Evolutionary conservation across 2,329 filamentous ascomycete species (phyloP).

Genomic region (Verticillium nubilum): DNA sequence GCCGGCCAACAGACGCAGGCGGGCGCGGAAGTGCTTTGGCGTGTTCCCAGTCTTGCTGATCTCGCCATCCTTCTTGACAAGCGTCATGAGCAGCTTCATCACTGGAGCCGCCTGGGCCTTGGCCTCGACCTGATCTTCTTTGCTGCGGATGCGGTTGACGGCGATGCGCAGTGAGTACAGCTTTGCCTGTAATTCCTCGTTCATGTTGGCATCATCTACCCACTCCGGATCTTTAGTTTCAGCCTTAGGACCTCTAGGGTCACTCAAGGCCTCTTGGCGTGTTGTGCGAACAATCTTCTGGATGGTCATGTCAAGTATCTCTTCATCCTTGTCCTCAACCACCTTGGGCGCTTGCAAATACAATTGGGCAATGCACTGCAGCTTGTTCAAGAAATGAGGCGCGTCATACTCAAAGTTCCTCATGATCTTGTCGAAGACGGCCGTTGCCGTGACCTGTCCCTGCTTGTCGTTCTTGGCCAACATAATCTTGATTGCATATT

Average conservation of each 20-base stretch:
- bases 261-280: constrained; percentile 53
- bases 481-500: constrained; percentile 89
- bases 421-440: constrained; percentile 71
- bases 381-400: constrained; percentile 68
- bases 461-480: constrained; percentile 72
- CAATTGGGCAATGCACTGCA: constrained; percentile 68
- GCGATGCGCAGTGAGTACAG: constrained; percentile 77
- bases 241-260: constrained; percentile 5
- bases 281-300: constrained; percentile 69
- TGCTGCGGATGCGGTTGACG: constrained; percentile 74
- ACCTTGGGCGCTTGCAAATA: constrained; percentile 69
- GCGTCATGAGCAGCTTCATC: constrained; percentile 71
- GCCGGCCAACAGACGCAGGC: constrained; percentile 76
- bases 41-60: constrained; percentile 71
- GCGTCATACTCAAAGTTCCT: constrained; percentile 69
- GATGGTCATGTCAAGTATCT: constrained; percentile 73
- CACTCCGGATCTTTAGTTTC: constrained; percentile 63
- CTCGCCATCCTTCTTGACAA: constrained; percentile 74
- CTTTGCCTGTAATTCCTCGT: constrained; percentile 81
- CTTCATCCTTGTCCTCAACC: constrained; percentile 66
- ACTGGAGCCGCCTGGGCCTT: constrained; percentile 61
- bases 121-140: constrained; percentile 42
- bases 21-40: constrained; percentile 69
- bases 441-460: constrained; percentile 74
- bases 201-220: constrained; percentile 62